Percentiles rank a stretch among this genome's conserved stretches.
Evolutionary conservation across 2,329 filamentous ascomycete genomes (phyloP).

Genomic region (Botryotinia narcissicola): DNA sequence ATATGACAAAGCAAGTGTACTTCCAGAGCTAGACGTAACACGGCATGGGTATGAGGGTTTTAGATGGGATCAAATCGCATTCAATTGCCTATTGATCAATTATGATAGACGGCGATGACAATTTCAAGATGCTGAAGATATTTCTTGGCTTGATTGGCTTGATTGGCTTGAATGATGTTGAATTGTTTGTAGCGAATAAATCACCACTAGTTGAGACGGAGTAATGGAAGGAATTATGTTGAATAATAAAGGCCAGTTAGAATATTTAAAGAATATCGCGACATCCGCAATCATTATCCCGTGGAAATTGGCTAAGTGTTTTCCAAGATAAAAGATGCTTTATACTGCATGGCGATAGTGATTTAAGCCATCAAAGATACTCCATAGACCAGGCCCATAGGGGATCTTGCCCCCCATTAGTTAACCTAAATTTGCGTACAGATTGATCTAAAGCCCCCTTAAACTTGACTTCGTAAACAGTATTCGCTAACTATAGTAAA

Average conservation of each 20-base stretch:
- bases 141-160: constrained; percentile 7
- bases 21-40: constrained; percentile 32
- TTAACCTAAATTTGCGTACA: not conserved
- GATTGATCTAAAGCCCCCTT: not conserved
- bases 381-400: not conserved
- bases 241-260: not conserved
- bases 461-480: not conserved
- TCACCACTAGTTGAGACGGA: not conserved
- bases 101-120: constrained; percentile 18
- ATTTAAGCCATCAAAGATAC: not conserved
- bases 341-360: not conserved
- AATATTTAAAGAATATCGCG: constrained; percentile 18
- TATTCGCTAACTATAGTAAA: not conserved
- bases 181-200: not conserved
- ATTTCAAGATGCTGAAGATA: constrained; percentile 10
- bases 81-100: not conserved
- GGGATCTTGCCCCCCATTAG: not conserved
- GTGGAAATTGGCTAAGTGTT: not conserved
- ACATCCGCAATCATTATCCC: constrained; percentile 8
- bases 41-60: constrained; percentile 22
- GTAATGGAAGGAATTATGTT: too few relatives aligned
- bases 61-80: not conserved
- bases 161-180: not conserved
- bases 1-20: constrained; percentile 35
- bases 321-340: not conserved